Conservation (phyloP, 352 stramenopile genomes). For the Pythium utonaiense region DNA sequence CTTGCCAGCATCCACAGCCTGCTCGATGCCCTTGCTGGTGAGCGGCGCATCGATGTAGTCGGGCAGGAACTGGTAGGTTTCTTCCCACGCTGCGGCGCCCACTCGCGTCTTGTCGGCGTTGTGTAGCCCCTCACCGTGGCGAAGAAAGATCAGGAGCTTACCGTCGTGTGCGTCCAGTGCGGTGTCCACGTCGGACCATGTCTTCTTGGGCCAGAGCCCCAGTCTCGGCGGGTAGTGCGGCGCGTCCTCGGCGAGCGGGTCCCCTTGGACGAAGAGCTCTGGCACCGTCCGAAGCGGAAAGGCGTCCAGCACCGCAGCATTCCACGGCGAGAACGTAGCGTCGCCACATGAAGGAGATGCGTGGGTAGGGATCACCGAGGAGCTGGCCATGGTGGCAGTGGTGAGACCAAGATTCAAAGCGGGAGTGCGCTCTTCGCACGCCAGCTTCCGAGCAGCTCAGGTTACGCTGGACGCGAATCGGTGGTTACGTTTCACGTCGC, state of each 20-base stretch:
- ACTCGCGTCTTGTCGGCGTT: constrained; percentile 63
- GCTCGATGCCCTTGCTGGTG: constrained; percentile 37
- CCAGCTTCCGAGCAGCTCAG: background rate
- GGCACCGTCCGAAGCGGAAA: constrained; percentile 20
- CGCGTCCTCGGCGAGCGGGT: constrained; percentile 31
- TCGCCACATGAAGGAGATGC: background rate
- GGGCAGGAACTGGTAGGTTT: constrained; percentile 40
- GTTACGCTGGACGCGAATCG: background rate
- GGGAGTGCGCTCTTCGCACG: background rate
- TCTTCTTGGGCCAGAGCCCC: constrained; percentile 36
- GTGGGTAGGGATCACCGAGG: background rate
- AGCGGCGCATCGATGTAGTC: constrained; percentile 62
- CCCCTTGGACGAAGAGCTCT: constrained; percentile 42
- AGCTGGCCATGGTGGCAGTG: background rate
- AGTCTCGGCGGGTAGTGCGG: constrained; percentile 35
- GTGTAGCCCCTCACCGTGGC: constrained; percentile 63
- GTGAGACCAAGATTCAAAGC: background rate
- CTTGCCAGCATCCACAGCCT: constrained; percentile 29
- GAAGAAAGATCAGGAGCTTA: constrained; percentile 60
- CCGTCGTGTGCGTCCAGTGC: constrained; percentile 27
- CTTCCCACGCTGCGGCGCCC: constrained; percentile 45
- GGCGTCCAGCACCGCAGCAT: background rate
- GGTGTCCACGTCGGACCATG: constrained; percentile 35
- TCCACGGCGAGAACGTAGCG: constrained; percentile 13
- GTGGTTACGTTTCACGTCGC: background rate